These are phyloP conservation scores for Vaccinium corymbosum DNA, from an alignment of 148 eudicot genomes.

Conservation along the genomic window DNA sequence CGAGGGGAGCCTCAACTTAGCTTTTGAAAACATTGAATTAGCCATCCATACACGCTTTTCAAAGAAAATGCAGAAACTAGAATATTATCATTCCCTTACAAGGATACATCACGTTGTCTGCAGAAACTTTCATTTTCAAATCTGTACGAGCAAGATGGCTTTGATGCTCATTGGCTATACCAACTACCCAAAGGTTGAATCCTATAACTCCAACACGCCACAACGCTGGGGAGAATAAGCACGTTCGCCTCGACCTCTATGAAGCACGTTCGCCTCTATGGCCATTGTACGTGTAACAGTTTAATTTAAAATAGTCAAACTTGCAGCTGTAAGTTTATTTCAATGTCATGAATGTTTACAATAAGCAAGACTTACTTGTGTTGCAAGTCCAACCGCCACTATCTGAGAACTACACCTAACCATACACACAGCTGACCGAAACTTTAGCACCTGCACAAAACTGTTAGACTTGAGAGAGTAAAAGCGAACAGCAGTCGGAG, in stretches of 20 bases:
- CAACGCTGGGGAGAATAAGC: not conserved
- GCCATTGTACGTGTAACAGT: not conserved
- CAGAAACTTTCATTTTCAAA: not conserved
- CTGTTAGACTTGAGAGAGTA: constrained; percentile 38
- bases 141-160: not conserved
- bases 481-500: constrained; percentile 38
- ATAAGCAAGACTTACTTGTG: constrained; percentile 31
- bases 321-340: not conserved
- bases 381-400: constrained; percentile 39
- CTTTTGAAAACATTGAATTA: not conserved
- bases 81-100: not conserved
- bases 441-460: constrained; percentile 38
- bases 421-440: constrained; percentile 36
- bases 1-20: too few species aligned
- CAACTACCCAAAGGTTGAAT: not conserved
- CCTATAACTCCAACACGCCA: not conserved
- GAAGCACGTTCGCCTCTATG: not conserved
- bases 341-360: not conserved
- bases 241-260: not conserved
- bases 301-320: not conserved
- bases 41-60: not conserved
- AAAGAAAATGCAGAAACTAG: not conserved
- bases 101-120: not conserved
- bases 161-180: not conserved
- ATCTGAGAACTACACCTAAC: constrained; percentile 47